Percentiles rank a stretch among this genome's conserved stretches.
Evolutionary conservation across 2,329 filamentous ascomycete species (phyloP).

Genomic region (Pezicula radicicola): DNA sequence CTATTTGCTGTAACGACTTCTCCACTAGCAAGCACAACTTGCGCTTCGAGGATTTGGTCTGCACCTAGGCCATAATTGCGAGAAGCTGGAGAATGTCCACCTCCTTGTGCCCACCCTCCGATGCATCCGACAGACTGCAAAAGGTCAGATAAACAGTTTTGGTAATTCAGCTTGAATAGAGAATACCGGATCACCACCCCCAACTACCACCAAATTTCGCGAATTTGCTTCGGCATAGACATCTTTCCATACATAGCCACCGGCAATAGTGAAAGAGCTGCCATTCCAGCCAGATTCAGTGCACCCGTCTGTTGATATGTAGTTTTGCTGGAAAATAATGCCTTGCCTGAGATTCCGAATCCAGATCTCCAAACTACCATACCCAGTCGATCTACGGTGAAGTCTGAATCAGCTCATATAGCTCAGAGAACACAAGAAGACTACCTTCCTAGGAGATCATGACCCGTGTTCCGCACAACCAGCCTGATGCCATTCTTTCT

Average conservation of each 20-base stretch:
- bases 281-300: constrained; percentile 27
- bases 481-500: constrained; percentile 40
- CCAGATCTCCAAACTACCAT: constrained; percentile 38
- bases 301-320: constrained; percentile 19
- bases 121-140: not conserved
- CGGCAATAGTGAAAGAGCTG: constrained; percentile 32
- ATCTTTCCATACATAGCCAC: constrained; percentile 31
- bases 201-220: constrained; percentile 32
- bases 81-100: constrained; percentile 37
- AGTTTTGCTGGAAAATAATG: constrained; percentile 17
- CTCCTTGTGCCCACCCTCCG: constrained; percentile 36
- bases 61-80: constrained; percentile 38
- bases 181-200: constrained; percentile 26
- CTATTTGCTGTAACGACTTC: constrained; percentile 23
- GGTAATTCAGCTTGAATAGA: constrained; percentile 22
- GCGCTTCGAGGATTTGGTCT: constrained; percentile 40
- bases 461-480: constrained; percentile 40
- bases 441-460: constrained; percentile 39
- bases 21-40: constrained; percentile 13
- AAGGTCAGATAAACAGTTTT: too few species aligned
- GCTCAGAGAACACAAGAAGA: not conserved
- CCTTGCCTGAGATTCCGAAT: constrained; percentile 39
- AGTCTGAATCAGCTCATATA: too few species aligned
- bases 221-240: constrained; percentile 28
- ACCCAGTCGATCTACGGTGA: constrained; percentile 20